Evolutionary conservation across 1,139 yeast genomes (phyloP).

Genomic region (Lodderomyces beijingensis): DNA sequence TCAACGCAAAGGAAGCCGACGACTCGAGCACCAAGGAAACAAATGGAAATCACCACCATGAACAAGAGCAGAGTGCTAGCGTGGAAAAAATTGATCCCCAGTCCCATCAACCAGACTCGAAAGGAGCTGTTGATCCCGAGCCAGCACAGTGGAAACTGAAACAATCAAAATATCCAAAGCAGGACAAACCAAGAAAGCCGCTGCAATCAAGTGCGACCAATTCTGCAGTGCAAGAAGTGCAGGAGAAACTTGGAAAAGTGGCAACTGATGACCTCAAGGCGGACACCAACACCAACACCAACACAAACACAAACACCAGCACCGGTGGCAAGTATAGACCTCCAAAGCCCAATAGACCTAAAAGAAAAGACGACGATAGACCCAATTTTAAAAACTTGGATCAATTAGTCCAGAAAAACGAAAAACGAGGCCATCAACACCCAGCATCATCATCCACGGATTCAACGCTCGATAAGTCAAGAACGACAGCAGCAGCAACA

Average conservation of each 20-base stretch:
- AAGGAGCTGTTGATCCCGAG: background rate
- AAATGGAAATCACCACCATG: background rate
- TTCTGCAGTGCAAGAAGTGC: background rate
- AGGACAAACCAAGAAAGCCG: background rate
- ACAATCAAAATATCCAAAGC: background rate
- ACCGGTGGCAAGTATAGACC: constrained; percentile 1
- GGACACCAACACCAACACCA: too few relatives aligned
- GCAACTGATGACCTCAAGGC: background rate
- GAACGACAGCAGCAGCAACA: background rate
- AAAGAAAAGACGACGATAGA: constrained; percentile 14
- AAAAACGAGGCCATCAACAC: background rate
- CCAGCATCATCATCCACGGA: background rate
- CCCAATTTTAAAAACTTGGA: constrained; percentile 32
- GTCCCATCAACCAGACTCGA: too few relatives aligned
- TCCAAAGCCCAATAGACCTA: constrained; percentile 2
- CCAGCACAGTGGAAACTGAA: background rate
- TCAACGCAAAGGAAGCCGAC: constrained; percentile 11
- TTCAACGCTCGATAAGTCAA: background rate
- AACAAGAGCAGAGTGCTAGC: background rate
- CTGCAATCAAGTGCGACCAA: background rate
- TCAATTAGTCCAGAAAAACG: constrained; percentile 20
- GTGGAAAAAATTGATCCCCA: background rate
- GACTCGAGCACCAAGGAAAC: constrained; percentile 4
- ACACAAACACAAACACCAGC: too few relatives aligned
- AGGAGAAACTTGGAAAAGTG: background rate